Evolutionary conservation across 1,284 basidiomycete genomes (phyloP), one percentile per base, ranked within the genome.

Genomic region (Moesziomyces antarcticus): DNA sequence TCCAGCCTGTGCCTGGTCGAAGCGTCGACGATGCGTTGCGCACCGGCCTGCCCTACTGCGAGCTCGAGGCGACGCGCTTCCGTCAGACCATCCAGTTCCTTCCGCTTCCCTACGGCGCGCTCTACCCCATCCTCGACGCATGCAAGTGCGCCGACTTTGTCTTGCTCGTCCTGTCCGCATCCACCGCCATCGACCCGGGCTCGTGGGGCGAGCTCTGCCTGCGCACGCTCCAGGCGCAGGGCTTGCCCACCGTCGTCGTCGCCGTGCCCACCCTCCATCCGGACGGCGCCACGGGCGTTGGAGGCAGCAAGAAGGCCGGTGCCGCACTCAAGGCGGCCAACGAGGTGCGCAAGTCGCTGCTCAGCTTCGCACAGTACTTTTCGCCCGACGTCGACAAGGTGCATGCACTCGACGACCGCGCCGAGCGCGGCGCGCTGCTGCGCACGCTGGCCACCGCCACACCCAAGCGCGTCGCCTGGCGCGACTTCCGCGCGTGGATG

Each of bases 121-220:
- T 94, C 43, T 95, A 93, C 81, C 88, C 90, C 2, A 89, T 92
- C 1, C 88, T 99, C 40, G 94, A 97, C 81, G 91, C 91, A 0
- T 92, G 91, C 80, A 91, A 94, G 81, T 91, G 90, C 2, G 92
- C 94, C 13, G 96, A 99, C 85, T 97, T 97, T 80, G 90, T 95
- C 44, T 87, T 98, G 14, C 89, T 97, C 69, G 87, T 91, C 5
- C 87, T 97, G 30, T 97, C 93, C 2, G 89, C 92, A 35, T 87
- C 88, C 14, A 87, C 91, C 16, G 94, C 97, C 84, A 94, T 97
- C 3, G 89, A 92, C 63, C 77, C 79, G 0, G 82, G 81, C 14
- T 83, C 87, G 5, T 92, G 92, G 89, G 94, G 94, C 30, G 97
- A 99, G 80, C 92, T 91, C 0, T 89, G 95, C 14, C 88, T 99